A percentile compares a stretch with the other conserved stretches of the same genome.
phyloP scores from a whole-genome alignment of 106 monocot species.

The Cymbidium sinense region DNA sequence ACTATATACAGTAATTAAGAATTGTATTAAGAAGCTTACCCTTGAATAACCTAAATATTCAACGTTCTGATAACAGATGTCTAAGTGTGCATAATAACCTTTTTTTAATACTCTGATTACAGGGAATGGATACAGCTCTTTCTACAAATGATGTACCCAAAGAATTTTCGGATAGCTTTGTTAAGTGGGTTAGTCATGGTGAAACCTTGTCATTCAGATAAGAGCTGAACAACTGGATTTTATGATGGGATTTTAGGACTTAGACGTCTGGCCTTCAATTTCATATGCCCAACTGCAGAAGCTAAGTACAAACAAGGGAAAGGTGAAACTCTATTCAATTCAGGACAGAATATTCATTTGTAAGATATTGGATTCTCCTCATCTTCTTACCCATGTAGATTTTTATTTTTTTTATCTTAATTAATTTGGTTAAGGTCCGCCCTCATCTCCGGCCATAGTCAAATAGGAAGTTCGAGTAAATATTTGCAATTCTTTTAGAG shows the following conservation, averaged over 20 bases:
- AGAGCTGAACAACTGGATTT: not conserved
- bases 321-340: not conserved
- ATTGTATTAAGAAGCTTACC: too few relatives aligned
- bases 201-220: not conserved
- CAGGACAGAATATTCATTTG: not conserved
- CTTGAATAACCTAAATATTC: too few relatives aligned
- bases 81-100: not conserved
- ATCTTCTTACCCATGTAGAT: not conserved
- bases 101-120: not conserved
- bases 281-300: not conserved
- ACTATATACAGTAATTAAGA: too few relatives aligned
- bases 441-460: not conserved
- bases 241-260: not conserved
- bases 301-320: not conserved
- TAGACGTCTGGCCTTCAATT: not conserved
- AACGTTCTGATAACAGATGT: not conserved
- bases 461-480: constrained; percentile 3
- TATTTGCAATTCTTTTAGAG: constrained; percentile 1
- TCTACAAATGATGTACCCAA: not conserved
- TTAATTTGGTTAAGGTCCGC: not conserved
- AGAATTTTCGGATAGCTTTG: constrained; percentile 6
- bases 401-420: not conserved
- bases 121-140: not conserved
- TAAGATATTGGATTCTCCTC: not conserved
- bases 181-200: constrained; percentile 3